phyloP scores from a whole-genome alignment of 1,284 basidiomycete species.

The Termitomyces sp. region DNA sequence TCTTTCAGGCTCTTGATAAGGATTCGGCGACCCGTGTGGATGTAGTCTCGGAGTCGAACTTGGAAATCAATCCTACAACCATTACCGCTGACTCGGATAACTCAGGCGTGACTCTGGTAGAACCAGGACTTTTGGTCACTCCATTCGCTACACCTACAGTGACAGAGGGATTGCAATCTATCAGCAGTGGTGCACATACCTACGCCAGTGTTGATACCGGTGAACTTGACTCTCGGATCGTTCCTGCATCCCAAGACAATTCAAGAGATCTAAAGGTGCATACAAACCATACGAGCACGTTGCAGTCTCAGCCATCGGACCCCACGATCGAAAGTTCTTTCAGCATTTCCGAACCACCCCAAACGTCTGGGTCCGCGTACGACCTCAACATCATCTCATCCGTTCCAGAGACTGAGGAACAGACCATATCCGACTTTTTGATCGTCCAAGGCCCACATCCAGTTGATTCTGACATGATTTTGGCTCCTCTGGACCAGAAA shows the following conservation, averaged over 20 bases:
- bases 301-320: background rate
- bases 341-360: background rate
- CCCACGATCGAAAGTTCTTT: background rate
- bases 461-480: background rate
- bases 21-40: background rate
- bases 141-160: background rate
- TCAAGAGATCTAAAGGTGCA: background rate
- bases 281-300: background rate
- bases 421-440: background rate
- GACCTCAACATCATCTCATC: background rate
- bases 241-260: background rate
- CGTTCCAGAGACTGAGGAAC: background rate
- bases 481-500: background rate
- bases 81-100: background rate
- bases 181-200: background rate
- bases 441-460: background rate
- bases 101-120: background rate
- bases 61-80: background rate
- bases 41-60: background rate
- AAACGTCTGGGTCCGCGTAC: background rate
- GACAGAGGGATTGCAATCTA: background rate
- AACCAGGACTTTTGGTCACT: background rate
- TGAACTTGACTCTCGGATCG: background rate
- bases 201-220: background rate
- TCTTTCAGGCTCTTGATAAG: conserved; percentile 1